Conservation (phyloP, 345 rosid genomes). For the Sonneratia alba region DNA sequence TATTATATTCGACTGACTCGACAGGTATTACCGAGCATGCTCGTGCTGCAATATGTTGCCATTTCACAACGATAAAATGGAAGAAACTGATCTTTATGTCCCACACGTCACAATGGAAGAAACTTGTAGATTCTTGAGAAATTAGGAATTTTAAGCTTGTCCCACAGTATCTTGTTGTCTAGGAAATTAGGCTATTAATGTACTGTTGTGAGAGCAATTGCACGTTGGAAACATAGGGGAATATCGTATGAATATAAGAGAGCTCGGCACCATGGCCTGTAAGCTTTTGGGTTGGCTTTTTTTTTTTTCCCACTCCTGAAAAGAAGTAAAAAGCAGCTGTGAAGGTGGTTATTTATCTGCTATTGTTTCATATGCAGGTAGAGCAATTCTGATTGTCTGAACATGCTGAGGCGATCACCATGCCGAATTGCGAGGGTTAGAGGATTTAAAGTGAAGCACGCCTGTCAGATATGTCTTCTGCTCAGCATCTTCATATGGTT, state of each 20-base stretch:
- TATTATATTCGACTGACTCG: too few species aligned
- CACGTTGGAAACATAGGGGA: neutral
- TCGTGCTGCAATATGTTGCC: neutral
- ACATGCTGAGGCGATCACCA: slow-evolving; percentile 33
- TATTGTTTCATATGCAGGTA: neutral
- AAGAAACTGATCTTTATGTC: neutral
- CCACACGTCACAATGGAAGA: neutral
- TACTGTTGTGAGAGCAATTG: neutral
- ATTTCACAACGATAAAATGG: neutral
- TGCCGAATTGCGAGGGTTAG: slow-evolving; percentile 38
- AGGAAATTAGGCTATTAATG: neutral
- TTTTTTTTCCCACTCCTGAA: too few species aligned
- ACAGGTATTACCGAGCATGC: neutral
- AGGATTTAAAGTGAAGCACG: slow-evolving; percentile 53
- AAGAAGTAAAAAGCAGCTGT: too few species aligned
- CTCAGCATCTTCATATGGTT: slow-evolving; percentile 47
- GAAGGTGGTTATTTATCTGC: neutral
- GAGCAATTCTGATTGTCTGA: neutral
- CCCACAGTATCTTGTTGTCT: neutral
- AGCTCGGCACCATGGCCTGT: neutral
- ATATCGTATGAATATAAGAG: too few species aligned
- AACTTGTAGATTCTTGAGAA: neutral
- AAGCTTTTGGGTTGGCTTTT: neutral
- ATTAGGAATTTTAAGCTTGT: neutral
- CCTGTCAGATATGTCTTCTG: slow-evolving; percentile 39